These are phyloP conservation scores for Daedaleopsis sinensis DNA, from an alignment of 768 basidiomycete genomes.

Conservation along the genomic window DNA sequence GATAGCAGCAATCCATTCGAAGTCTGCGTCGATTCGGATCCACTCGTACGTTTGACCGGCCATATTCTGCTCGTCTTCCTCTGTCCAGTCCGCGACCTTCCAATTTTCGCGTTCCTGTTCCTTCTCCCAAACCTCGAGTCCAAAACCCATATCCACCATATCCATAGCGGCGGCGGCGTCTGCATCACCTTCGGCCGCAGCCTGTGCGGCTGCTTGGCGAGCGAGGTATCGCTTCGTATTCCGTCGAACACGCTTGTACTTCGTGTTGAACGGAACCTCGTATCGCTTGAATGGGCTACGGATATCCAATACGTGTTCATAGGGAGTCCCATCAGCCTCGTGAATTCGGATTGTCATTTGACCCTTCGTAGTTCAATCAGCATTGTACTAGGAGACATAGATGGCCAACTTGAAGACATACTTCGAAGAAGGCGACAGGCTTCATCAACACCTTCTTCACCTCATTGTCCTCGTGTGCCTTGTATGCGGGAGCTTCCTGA, in stretches of 20 bases:
- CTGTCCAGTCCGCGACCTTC: conserved; percentile 98
- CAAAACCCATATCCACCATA: conserved; percentile 93
- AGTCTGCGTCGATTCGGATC: conserved; percentile 99
- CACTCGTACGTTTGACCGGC: conserved; percentile 97
- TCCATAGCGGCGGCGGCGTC: conserved; percentile 94
- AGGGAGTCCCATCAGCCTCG: conserved; percentile 98
- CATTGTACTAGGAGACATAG: background rate
- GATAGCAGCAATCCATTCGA: conserved; percentile 96
- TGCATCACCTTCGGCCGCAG: conserved; percentile 88
- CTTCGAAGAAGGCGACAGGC: conserved; percentile 90
- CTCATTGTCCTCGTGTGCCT: conserved; percentile 65
- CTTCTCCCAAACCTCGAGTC: conserved; percentile 94
- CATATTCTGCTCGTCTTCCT: conserved; percentile 93
- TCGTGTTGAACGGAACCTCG: conserved; percentile 98
- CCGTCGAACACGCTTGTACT: conserved; percentile 94
- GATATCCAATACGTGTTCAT: conserved; percentile 96
- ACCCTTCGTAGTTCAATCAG: conserved; percentile 51
- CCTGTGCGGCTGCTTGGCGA: conserved; percentile 89
- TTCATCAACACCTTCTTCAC: conserved; percentile 68
- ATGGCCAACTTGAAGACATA: conserved; percentile 33
- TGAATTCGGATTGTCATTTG: conserved; percentile 99
- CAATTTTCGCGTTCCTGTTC: conserved; percentile 90
- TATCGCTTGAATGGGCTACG: conserved; percentile 87
- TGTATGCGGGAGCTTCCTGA: conserved; percentile 82
- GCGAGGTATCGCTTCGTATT: conserved; percentile 97